phyloP scores from a whole-genome alignment of 2,329 filamentous ascomycete genomes.

The Xylaria sp. region DNA sequence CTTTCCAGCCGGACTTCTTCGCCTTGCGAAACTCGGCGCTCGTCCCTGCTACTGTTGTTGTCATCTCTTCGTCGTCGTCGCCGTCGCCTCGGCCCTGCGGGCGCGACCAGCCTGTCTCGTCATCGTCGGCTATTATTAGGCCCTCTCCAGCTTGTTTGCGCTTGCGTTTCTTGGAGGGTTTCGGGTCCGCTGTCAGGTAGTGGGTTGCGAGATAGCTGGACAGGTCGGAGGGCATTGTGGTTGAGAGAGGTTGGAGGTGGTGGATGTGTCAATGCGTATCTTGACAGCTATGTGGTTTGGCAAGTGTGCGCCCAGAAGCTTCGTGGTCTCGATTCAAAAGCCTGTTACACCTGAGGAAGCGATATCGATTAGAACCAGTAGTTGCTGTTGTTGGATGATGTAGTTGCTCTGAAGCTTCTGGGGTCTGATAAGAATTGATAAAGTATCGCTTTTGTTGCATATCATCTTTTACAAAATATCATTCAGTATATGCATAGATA shows the following conservation, averaged over 20 bases:
- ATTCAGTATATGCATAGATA: not conserved
- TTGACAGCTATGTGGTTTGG: not conserved
- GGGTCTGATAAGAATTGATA: slow-evolving; percentile 23
- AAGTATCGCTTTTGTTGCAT: not conserved
- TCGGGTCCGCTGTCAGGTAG: slow-evolving; percentile 75
- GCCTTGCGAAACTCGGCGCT: slow-evolving; percentile 74
- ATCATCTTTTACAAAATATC: not conserved
- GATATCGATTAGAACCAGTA: not conserved
- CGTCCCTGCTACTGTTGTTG: slow-evolving; percentile 58
- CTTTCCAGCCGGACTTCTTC: slow-evolving; percentile 85
- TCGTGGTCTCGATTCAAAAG: not conserved
- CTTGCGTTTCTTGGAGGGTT: slow-evolving; percentile 71
- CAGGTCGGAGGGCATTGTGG: slow-evolving; percentile 67
- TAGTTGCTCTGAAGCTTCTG: slow-evolving; percentile 1
- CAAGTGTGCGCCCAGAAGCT: not conserved
- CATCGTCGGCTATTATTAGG: slow-evolving; percentile 73
- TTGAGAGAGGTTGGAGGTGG: not conserved
- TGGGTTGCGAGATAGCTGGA: slow-evolving; percentile 90
- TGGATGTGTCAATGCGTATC: not conserved
- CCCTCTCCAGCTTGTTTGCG: slow-evolving; percentile 65
- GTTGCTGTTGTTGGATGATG: slow-evolving; percentile 19
- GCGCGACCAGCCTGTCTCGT: slow-evolving; percentile 64
- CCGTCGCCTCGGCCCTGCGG: slow-evolving; percentile 59
- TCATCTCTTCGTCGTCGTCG: slow-evolving; percentile 65
- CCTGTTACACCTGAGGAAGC: not conserved